Percentiles rank a stretch among this genome's conserved stretches.
These are phyloP conservation scores for Boletellus deceptivus DNA, from an alignment of 1,284 basidiomycete genomes.

Conservation along the genomic window DNA sequence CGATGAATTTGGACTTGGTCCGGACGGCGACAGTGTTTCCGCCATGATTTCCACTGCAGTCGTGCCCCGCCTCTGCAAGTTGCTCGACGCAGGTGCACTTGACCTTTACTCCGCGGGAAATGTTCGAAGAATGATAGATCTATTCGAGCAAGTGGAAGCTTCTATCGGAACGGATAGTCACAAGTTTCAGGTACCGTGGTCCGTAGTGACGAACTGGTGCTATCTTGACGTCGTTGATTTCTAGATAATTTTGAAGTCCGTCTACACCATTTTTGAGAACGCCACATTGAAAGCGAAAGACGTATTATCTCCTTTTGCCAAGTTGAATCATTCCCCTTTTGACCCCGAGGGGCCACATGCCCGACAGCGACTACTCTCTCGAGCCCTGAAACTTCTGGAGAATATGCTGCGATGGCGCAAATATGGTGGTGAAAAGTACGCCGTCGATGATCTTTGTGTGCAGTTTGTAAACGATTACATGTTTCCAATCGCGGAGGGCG, in stretches of 20 bases:
- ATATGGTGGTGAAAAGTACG: constrained; percentile 62
- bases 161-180: constrained; percentile 64
- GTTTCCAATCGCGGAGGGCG: constrained; percentile 66
- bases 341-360: constrained; percentile 76
- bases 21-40: constrained; percentile 85
- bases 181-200: constrained; percentile 64
- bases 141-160: constrained; percentile 80
- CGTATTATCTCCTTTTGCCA: constrained; percentile 44
- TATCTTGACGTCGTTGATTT: constrained; percentile 15
- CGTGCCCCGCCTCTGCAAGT: constrained; percentile 70
- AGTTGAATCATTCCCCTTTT: constrained; percentile 52
- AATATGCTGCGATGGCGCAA: constrained; percentile 78
- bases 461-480: constrained; percentile 63
- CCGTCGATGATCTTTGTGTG: constrained; percentile 55
- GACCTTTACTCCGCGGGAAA: constrained; percentile 80
- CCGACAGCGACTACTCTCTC: constrained; percentile 65
- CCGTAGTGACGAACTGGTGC: constrained; percentile 1
- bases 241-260: constrained; percentile 67
- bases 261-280: constrained; percentile 56
- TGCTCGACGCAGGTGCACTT: constrained; percentile 72
- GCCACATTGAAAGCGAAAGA: constrained; percentile 50
- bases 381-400: constrained; percentile 70
- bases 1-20: constrained; percentile 60
- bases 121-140: constrained; percentile 63
- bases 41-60: constrained; percentile 85